Evolutionary conservation across 2,329 filamentous ascomycete species (phyloP).

Genomic region (Calonectria ilicicola): DNA sequence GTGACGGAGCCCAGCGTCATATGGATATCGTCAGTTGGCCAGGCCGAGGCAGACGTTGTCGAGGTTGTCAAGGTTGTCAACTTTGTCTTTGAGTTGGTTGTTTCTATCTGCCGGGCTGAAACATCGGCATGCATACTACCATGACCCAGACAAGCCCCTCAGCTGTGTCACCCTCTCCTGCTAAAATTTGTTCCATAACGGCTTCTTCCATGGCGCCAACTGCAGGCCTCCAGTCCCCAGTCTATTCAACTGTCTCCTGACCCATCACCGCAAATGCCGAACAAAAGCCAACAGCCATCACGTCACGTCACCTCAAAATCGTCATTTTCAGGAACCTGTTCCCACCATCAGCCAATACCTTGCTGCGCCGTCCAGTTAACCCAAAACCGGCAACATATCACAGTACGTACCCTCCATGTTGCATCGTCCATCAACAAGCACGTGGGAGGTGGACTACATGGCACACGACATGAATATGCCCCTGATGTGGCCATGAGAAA

Average conservation of each 20-base stretch:
- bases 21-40: not conserved
- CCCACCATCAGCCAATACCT: slow-evolving; percentile 1
- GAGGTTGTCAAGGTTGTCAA: not conserved
- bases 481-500: not conserved
- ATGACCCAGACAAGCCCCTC: not conserved
- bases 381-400: not conserved
- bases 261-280: not conserved
- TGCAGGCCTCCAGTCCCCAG: not conserved
- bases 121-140: not conserved
- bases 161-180: not conserved
- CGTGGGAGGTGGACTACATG: too few relatives aligned
- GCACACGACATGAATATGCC: too few relatives aligned
- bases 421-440: not conserved
- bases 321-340: not conserved
- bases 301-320: slow-evolving; percentile 3
- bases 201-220: not conserved
- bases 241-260: not conserved
- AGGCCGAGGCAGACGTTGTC: slow-evolving; percentile 3
- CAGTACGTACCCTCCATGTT: not conserved
- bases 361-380: not conserved
- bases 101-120: slow-evolving; percentile 10
- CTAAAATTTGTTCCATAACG: not conserved
- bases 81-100: not conserved
- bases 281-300: slow-evolving; percentile 1
- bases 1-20: slow-evolving; percentile 14